Conservation (phyloP, 2,329 filamentous ascomycete genomes). For the Neocatenulostroma microsporum region DNA sequence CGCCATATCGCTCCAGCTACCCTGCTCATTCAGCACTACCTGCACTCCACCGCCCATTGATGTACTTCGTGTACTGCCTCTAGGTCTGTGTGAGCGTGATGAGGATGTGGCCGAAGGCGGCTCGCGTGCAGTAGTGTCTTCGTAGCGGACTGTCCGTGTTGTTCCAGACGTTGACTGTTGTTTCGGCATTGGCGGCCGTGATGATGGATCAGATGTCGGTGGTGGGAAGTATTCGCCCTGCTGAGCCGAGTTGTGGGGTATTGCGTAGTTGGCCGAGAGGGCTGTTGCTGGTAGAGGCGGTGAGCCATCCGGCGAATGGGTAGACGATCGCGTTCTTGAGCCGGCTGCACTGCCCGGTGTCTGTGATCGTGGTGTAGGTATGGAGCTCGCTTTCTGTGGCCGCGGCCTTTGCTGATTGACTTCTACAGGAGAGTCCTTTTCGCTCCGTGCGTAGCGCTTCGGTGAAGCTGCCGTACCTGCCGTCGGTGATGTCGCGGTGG, state of each 20-base stretch:
- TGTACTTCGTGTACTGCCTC: constrained; percentile 60
- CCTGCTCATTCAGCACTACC: constrained; percentile 80
- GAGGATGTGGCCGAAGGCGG: constrained; percentile 13
- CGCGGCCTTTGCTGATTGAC: constrained; percentile 8
- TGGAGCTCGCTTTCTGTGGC: constrained; percentile 16
- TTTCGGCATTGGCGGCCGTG: neutral
- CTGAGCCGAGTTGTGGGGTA: constrained; percentile 13
- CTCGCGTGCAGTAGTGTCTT: constrained; percentile 15
- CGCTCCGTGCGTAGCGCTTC: constrained; percentile 12
- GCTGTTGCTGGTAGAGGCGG: constrained; percentile 33
- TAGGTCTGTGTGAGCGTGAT: constrained; percentile 31
- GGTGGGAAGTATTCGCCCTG: constrained; percentile 22
- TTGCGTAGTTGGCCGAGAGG: constrained; percentile 10
- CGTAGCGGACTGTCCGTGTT: constrained; percentile 24
- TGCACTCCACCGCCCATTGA: constrained; percentile 79
- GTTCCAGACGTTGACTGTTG: constrained; percentile 4
- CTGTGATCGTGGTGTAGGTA: constrained; percentile 29
- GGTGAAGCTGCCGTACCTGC: constrained; percentile 8
- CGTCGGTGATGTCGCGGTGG: constrained; percentile 5
- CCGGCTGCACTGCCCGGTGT: constrained; percentile 33
- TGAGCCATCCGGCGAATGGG: constrained; percentile 42
- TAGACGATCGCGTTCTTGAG: constrained; percentile 36
- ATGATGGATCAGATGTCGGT: constrained; percentile 10
- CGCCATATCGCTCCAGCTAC: constrained; percentile 85
- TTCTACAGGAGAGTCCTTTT: constrained; percentile 8